Base-by-base conservation (phyloP, 139 green algal species). In the Penium margaritaceum region DNA sequence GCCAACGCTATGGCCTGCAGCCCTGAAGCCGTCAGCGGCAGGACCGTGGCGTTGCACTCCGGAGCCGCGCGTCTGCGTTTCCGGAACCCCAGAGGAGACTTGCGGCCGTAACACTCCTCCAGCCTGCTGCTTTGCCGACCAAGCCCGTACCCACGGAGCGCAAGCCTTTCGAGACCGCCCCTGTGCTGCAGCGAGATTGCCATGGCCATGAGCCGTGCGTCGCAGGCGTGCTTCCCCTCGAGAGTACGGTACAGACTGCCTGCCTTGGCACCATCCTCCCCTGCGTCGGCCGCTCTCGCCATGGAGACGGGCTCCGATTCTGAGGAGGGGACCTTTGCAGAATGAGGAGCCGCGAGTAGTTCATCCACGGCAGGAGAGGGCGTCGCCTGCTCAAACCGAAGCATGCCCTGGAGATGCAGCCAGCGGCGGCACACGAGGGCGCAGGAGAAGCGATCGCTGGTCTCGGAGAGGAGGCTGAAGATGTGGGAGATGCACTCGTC, bases 361-460 rank as follows among this genome's bases (percentile, higher is more conserved):
- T n/a, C n/a, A n/a, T n/a, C n/a, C n/a, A n/a, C n/a, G n/a, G n/a
- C n/a, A n/a, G n/a, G n/a, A n/a, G n/a, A n/a, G n/a, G n/a, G n/a
- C n/a, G n/a, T n/a, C n/a, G n/a, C n/a, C n/a, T n/a, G n/a, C n/a
- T n/a, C 51, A n/a, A 60, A 21, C 51, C 51, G n/a, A 19, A 60
- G 51, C 17, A 60, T n/a, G 15, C 51, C 51, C 51, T 60, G 51
- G 51, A 60, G 29, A n/a, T 60, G 51, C 17, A 60, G 51, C 51
- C 51, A 60, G 0, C 51, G 51, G 15, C 51, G 51, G 51, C 51
- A 60, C 24, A 60, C 51, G 51, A 60, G 51, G 30, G 51, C 51
- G 51, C 51, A 60, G 1, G 51, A 60, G 51, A n/a, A n/a, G 51
- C 51, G 51, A 24, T 60, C 51, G 51, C 30, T 60, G 51, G 51